Evolutionary conservation across 1,284 basidiomycete genomes (phyloP).

Genomic region (Boletellus deceptivus): DNA sequence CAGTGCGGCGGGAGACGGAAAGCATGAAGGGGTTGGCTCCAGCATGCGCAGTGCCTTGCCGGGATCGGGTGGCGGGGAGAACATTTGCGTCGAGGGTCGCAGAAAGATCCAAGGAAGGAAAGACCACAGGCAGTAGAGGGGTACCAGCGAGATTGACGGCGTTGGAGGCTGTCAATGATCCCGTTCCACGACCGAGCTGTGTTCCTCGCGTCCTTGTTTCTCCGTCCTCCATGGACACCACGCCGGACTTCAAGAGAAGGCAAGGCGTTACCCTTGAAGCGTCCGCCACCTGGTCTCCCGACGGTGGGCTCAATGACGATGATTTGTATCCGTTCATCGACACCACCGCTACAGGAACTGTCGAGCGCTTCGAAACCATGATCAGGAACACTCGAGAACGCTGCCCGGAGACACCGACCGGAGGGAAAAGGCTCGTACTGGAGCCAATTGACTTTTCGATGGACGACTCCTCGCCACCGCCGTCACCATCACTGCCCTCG

Average conservation of each 20-base stretch:
- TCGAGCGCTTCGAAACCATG: background rate
- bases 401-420: background rate
- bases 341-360: background rate
- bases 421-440: background rate
- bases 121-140: background rate
- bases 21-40: background rate
- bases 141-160: background rate
- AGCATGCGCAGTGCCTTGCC: background rate
- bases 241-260: background rate
- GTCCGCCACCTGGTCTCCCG: background rate
- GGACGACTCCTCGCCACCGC: background rate
- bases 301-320: background rate
- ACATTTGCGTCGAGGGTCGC: background rate
- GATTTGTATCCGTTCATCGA: background rate
- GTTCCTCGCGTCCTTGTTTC: background rate
- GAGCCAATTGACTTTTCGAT: background rate
- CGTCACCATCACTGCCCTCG: slow-evolving; percentile 2
- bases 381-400: background rate
- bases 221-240: background rate
- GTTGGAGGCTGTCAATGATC: background rate
- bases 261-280: background rate
- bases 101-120: background rate
- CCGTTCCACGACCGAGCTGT: slow-evolving; percentile 1
- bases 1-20: background rate
- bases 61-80: background rate